Evolutionary conservation across 2,329 filamentous ascomycete genomes (phyloP).

Genomic region (Neurospora sp.): DNA sequence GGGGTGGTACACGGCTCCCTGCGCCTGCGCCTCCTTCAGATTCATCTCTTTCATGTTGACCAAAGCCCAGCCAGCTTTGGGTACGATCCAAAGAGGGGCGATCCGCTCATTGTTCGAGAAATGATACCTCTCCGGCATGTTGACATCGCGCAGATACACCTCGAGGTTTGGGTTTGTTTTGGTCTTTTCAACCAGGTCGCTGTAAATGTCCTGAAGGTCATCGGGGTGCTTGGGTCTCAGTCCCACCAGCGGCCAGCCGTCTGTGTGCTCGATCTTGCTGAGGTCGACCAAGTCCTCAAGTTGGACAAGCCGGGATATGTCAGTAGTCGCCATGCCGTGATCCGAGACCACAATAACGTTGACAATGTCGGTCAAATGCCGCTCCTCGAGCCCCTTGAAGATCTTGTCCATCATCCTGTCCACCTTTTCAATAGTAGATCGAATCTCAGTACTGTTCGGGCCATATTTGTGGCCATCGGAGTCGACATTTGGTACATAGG

Average conservation of each 20-base stretch:
- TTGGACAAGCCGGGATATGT: constrained; percentile 69
- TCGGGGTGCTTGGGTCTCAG: constrained; percentile 64
- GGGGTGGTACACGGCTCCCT: constrained; percentile 63
- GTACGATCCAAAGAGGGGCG: constrained; percentile 88
- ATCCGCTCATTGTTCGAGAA: constrained; percentile 84
- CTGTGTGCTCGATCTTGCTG: constrained; percentile 66
- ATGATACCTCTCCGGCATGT: constrained; percentile 91
- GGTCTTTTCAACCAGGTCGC: constrained; percentile 45
- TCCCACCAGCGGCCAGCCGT: constrained; percentile 91
- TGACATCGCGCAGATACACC: constrained; percentile 72
- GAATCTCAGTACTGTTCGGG: constrained; percentile 89
- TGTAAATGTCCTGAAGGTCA: constrained; percentile 59
- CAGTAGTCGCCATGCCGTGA: constrained; percentile 95
- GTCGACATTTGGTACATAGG: constrained; percentile 92
- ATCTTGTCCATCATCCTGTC: constrained; percentile 74
- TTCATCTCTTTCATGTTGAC: constrained; percentile 73
- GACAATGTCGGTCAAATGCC: constrained; percentile 81
- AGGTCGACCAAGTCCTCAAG: constrained; percentile 82
- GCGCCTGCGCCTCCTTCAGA: constrained; percentile 53
- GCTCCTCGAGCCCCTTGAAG: constrained; percentile 63
- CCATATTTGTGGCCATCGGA: constrained; percentile 78
- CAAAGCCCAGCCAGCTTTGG: constrained; percentile 86
- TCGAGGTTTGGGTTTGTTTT: constrained; percentile 62
- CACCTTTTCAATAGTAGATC: constrained; percentile 63
- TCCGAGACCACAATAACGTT: constrained; percentile 96